Base-by-base conservation (phyloP, 1,139 yeast species). In the Geotrichum phurueaensis region DNA sequence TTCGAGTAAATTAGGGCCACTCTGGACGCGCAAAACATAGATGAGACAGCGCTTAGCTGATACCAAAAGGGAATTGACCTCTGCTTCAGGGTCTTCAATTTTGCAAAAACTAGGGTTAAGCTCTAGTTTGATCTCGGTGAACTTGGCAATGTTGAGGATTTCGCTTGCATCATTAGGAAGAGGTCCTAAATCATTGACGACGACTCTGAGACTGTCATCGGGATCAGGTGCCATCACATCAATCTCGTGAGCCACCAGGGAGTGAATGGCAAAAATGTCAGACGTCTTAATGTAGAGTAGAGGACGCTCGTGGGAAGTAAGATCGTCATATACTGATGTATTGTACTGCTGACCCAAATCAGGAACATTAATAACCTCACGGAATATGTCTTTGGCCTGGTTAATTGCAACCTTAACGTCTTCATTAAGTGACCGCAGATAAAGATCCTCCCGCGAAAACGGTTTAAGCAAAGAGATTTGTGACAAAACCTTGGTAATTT, bases 31-130 rank as follows among this genome's bases (percentile, higher is more conserved):
- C 63, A 92, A 83, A 67, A 92, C 84, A 69, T 90, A 91, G 25
- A 88, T 75, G 45, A 92, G 75, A 65, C 92, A 87, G 65, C 96
- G 79, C 71, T 94, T 94, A 0, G 89, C 90, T 67, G 91, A 92
- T 54, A 92, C 82, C 68, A 88, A 78, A 43, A 90, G 74, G 1
- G 87, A 78, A 65, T 69, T 74, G 55, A 67, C 70, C 55, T 72
- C 81, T 23, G 75, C 75, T 59, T 69, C 73, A 5, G 78, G 75
- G 56, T 78, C 77, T 23, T 76, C 77, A 10, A 76, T 73, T 23
- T 65, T 68, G 52, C 78, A 70, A 57, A 70, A 77, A 53, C 73
- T 71, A 1, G 81, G 79, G 63, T 78, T 78, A 56, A 78, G 69
- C 52, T 76, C 79, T 18, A 78, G 72, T 50, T 73, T 73, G 48